phyloP scores from a whole-genome alignment of 164 flowering plant species.

The Macadamia integrifolia region DNA sequence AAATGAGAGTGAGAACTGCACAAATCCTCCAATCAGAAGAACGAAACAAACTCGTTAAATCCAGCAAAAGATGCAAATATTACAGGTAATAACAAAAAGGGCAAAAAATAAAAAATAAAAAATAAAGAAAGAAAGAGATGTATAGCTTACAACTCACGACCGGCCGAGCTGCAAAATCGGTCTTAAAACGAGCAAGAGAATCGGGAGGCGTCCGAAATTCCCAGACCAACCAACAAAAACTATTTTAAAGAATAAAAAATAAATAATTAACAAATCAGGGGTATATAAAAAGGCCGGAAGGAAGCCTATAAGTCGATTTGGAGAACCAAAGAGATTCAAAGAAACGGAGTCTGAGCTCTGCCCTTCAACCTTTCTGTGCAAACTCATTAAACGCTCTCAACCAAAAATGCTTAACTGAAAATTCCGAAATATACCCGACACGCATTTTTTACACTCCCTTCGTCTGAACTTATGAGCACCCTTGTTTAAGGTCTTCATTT shows the following conservation, averaged over 20 bases:
- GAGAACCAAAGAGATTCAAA: constrained; percentile 1
- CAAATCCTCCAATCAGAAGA: background rate
- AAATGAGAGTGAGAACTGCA: constrained; percentile 6
- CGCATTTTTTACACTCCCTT: background rate
- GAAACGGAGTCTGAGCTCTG: background rate
- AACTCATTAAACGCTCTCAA: background rate
- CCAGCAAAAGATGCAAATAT: background rate
- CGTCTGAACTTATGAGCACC: no score
- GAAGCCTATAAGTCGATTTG: background rate
- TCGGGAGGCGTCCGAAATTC: constrained; percentile 12
- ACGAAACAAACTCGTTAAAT: constrained; percentile 1
- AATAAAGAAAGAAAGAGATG: background rate
- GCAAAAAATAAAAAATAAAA: background rate
- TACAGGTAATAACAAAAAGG: background rate
- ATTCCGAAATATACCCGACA: background rate
- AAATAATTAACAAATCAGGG: background rate
- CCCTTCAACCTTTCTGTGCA: background rate
- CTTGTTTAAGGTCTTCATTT: no score
- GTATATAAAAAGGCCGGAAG: no score
- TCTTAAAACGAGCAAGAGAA: constrained; percentile 27
- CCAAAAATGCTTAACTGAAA: background rate
- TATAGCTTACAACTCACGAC: constrained; percentile 15
- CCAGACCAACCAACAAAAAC: constrained; percentile 1
- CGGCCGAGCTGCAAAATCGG: constrained; percentile 44
- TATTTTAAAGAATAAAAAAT: no score